phyloP scores from a whole-genome alignment of 2,329 filamentous ascomycete genomes.

The Diaporthe eres region DNA sequence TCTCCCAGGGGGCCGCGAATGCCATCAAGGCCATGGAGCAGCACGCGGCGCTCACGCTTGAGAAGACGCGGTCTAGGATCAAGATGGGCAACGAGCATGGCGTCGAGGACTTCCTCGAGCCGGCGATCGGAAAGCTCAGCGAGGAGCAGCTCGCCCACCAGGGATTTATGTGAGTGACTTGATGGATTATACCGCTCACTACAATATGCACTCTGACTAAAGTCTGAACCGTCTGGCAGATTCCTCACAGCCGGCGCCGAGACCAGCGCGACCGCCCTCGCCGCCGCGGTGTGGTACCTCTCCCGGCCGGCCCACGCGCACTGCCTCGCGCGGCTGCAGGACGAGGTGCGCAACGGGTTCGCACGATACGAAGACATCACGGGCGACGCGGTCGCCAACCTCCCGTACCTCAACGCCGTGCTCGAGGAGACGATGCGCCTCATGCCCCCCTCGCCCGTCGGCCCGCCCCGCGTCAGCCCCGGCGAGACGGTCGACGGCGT shows the following conservation, averaged over 20 bases:
- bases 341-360: constrained; percentile 42
- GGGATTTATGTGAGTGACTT: constrained; percentile 3
- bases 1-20: constrained; percentile 32
- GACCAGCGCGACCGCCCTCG: constrained; percentile 44
- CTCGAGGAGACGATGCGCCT: constrained; percentile 36
- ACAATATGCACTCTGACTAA: neutral
- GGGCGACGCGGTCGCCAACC: constrained; percentile 31
- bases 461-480: constrained; percentile 48
- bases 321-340: constrained; percentile 34
- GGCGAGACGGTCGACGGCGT: constrained; percentile 47
- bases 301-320: constrained; percentile 19
- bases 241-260: constrained; percentile 44
- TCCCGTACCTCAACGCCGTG: constrained; percentile 33
- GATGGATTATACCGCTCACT: accelerated
- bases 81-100: constrained; percentile 41
- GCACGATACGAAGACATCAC: constrained; percentile 39
- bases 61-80: constrained; percentile 41
- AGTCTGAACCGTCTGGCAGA: neutral
- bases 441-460: constrained; percentile 41
- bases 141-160: constrained; percentile 39
- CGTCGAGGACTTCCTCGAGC: constrained; percentile 42
- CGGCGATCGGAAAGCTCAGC: constrained; percentile 36
- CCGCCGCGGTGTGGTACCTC: constrained; percentile 39
- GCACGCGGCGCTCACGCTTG: constrained; percentile 39
- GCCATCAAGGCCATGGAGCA: constrained; percentile 27